Evolutionary conservation across 2,329 filamentous ascomycete genomes (phyloP).

Genomic region (Trichoderma sp.): DNA sequence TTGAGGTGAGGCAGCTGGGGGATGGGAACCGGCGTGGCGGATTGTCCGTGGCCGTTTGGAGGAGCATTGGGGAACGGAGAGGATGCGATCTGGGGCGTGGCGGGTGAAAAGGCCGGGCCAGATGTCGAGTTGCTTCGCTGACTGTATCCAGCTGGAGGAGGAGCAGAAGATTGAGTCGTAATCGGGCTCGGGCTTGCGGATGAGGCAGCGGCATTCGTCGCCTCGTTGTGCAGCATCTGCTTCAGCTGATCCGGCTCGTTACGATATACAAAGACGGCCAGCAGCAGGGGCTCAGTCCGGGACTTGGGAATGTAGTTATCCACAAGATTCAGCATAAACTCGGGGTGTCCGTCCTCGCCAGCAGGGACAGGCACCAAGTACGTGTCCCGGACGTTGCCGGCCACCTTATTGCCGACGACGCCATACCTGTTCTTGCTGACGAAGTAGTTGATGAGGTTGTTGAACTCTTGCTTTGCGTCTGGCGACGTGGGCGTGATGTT

Average conservation of each 20-base stretch:
- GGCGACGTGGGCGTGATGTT: slow-evolving; percentile 67
- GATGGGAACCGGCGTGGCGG: slow-evolving; percentile 40
- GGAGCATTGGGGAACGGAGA: slow-evolving; percentile 35
- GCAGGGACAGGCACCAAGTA: slow-evolving; percentile 86
- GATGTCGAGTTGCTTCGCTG: slow-evolving; percentile 51
- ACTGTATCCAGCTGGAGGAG: slow-evolving; percentile 35
- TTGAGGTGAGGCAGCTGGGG: slow-evolving; percentile 38
- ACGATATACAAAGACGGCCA: slow-evolving; percentile 83
- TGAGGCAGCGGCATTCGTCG: slow-evolving; percentile 2
- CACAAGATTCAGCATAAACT: slow-evolving; percentile 86
- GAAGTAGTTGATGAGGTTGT: slow-evolving; percentile 86
- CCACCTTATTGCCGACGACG: slow-evolving; percentile 75
- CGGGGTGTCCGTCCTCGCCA: slow-evolving; percentile 70
- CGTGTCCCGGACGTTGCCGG: slow-evolving; percentile 79
- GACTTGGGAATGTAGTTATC: slow-evolving; percentile 76
- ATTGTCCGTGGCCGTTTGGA: slow-evolving; percentile 36
- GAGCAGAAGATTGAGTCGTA: slow-evolving; percentile 18
- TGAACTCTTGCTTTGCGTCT: slow-evolving; percentile 63
- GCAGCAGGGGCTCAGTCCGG: slow-evolving; percentile 72
- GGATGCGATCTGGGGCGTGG: slow-evolving; percentile 43
- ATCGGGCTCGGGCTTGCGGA: slow-evolving; percentile 2
- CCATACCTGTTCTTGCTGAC: slow-evolving; percentile 79
- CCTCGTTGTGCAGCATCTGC: slow-evolving; percentile 30
- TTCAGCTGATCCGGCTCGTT: slow-evolving; percentile 51
- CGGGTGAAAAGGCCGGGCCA: slow-evolving; percentile 57